Evolutionary conservation across 2,329 filamentous ascomycete species (phyloP).

Genomic region (Fusarium anguioides): DNA sequence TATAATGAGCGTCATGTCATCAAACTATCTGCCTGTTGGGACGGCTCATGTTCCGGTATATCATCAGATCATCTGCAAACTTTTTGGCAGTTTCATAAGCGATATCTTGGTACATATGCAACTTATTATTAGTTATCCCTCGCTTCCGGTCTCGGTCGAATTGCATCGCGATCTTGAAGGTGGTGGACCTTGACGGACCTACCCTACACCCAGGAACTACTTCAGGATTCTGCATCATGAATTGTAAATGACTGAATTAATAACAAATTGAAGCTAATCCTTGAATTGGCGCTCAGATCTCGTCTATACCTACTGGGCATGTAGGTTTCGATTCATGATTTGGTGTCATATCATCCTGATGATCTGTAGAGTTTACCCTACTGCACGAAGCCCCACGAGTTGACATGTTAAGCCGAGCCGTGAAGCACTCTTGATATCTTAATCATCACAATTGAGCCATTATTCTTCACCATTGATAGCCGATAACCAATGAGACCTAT

Average conservation of each 20-base stretch:
- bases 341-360: conserved; percentile 4
- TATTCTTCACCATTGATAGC: conserved; percentile 22
- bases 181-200: not conserved
- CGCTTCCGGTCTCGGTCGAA: not conserved
- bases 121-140: not conserved
- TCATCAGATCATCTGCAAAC: conserved; percentile 32
- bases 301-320: too few relatives aligned
- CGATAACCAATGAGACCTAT: conserved; percentile 33
- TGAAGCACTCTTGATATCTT: conserved; percentile 5
- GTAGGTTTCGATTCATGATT: not conserved
- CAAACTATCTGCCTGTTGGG: not conserved
- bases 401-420: not conserved
- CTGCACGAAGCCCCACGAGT: conserved; percentile 19
- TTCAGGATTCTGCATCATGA: not conserved
- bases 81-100: not conserved
- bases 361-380: conserved; percentile 13
- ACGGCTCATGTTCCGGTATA: not conserved
- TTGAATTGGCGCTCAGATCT: not conserved
- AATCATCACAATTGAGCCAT: conserved; percentile 1
- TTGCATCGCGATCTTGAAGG: not conserved
- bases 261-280: too few relatives aligned
- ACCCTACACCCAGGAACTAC: not conserved
- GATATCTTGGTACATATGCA: not conserved
- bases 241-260: not conserved
- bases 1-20: conserved; percentile 18